phyloP scores from a whole-genome alignment of 2,329 filamentous ascomycete genomes.

The Stachybotrys echinatus region DNA sequence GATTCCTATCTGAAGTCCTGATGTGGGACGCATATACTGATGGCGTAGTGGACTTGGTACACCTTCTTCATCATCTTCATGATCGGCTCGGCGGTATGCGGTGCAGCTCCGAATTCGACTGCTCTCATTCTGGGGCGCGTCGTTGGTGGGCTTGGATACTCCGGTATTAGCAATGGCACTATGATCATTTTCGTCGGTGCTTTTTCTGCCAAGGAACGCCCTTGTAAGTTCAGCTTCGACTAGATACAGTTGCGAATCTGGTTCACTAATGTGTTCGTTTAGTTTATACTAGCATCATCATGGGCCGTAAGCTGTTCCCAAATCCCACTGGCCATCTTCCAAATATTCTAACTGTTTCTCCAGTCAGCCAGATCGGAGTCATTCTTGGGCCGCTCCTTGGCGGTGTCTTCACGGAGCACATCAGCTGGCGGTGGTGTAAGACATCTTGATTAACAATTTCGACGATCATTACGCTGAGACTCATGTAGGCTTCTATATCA shows the following conservation, averaged over 20 bases:
- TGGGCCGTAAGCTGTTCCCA: slow-evolving; percentile 3
- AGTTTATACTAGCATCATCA: slow-evolving; percentile 5
- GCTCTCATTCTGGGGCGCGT: slow-evolving; percentile 15
- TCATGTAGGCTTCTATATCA: slow-evolving; percentile 37
- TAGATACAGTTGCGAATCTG: background rate
- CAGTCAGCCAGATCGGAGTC: slow-evolving; percentile 20
- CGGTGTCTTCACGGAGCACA: slow-evolving; percentile 19
- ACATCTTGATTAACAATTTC: background rate
- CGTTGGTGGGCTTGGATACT: slow-evolving; percentile 11
- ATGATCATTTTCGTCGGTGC: slow-evolving; percentile 12
- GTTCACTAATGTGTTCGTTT: background rate
- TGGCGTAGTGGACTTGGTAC: slow-evolving; percentile 8
- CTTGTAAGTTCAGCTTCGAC: slow-evolving; percentile 7
- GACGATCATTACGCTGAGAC: background rate
- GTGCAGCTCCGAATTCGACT: slow-evolving; percentile 8
- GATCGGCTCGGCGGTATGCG: slow-evolving; percentile 14
- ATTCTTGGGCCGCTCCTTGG: slow-evolving; percentile 17
- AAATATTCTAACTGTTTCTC: background rate
- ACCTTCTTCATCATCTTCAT: slow-evolving; percentile 11
- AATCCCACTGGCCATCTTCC: background rate
- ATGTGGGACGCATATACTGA: background rate
- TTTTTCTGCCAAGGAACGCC: slow-evolving; percentile 10
- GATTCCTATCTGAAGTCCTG: background rate
- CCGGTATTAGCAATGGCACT: slow-evolving; percentile 11
- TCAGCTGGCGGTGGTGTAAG: slow-evolving; percentile 25